phyloP scores from a whole-genome alignment of 345 rosid genomes.

The Bretschneidera sinensis region DNA sequence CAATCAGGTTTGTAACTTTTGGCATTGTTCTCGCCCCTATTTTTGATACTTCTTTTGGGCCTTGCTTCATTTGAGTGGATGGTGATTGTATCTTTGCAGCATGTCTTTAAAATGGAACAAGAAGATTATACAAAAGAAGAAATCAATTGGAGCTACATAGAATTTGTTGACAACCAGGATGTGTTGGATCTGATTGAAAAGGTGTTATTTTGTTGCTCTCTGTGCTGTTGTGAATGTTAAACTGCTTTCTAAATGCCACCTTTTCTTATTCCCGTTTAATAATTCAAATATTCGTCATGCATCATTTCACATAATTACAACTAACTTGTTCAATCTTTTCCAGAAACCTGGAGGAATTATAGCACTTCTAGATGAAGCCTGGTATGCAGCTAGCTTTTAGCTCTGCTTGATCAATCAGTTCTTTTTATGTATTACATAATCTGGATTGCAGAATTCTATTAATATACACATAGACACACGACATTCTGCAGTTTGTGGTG shows the following conservation, averaged over 20 bases:
- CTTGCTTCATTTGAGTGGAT: conserved; percentile 17
- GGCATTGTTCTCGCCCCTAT: conserved; percentile 7
- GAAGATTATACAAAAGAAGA: conserved; percentile 98
- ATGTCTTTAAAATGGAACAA: conserved; percentile 99
- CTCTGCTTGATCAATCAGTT: conserved; percentile 13
- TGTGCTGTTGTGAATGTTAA: neutral
- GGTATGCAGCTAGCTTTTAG: conserved; percentile 46
- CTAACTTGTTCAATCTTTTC: conserved; percentile 24
- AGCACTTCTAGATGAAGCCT: conserved; percentile 98
- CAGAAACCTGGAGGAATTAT: conserved; percentile 99
- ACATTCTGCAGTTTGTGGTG: conserved; percentile 6
- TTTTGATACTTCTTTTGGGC: conserved; percentile 8
- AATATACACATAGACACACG: neutral
- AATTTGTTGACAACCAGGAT: conserved; percentile 99
- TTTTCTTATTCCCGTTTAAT: conserved; percentile 1
- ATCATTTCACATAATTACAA: conserved; percentile 12
- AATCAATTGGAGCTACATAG: conserved; percentile 99
- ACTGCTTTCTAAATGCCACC: neutral
- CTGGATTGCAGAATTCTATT: neutral
- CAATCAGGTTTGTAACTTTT: conserved; percentile 71
- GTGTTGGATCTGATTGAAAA: conserved; percentile 96
- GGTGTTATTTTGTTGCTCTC: conserved; percentile 35
- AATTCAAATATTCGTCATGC: neutral
- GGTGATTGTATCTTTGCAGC: conserved; percentile 46
- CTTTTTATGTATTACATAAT: conserved; percentile 6